These are phyloP conservation scores for Rhynchosporium secalis DNA, from an alignment of 2,329 filamentous ascomycete species.

Conservation along the genomic window DNA sequence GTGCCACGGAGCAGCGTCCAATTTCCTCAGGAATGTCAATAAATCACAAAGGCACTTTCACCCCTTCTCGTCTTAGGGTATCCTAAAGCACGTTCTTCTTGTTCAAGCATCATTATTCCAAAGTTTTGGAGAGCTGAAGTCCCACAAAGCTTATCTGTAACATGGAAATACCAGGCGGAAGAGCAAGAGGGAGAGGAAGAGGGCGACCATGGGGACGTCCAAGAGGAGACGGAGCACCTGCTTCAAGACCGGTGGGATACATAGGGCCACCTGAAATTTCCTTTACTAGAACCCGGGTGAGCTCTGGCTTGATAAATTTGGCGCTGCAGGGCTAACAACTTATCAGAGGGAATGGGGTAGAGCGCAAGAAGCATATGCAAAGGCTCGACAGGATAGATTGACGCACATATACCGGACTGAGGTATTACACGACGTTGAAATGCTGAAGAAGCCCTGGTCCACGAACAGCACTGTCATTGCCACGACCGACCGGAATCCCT, in stretches of 20 bases:
- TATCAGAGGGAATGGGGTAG: not conserved
- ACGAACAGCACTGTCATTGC: not conserved
- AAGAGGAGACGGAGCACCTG: too few species aligned
- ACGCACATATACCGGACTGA: not conserved
- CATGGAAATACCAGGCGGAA: not conserved
- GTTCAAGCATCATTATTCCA: too few species aligned
- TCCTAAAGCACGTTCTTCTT: not conserved
- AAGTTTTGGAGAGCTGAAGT: too few species aligned
- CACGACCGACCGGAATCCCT: not conserved
- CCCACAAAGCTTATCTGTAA: too few species aligned
- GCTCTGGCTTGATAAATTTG: not conserved
- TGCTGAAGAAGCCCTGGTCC: slow-evolving; percentile 9
- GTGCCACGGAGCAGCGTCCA: not conserved
- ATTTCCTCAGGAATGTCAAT: not conserved
- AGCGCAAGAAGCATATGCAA: not conserved
- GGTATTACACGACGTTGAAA: not conserved
- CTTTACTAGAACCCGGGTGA: not conserved
- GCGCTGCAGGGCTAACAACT: not conserved
- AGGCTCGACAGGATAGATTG: not conserved
- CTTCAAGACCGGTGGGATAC: too few species aligned
- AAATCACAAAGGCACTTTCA: not conserved
- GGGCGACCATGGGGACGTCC: not conserved
- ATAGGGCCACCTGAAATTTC: too few species aligned
- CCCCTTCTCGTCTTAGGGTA: not conserved
- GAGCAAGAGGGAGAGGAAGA: not conserved